Conservation (phyloP, 192 early-diverging fungal genomes). For the Coemansia sp. region DNA sequence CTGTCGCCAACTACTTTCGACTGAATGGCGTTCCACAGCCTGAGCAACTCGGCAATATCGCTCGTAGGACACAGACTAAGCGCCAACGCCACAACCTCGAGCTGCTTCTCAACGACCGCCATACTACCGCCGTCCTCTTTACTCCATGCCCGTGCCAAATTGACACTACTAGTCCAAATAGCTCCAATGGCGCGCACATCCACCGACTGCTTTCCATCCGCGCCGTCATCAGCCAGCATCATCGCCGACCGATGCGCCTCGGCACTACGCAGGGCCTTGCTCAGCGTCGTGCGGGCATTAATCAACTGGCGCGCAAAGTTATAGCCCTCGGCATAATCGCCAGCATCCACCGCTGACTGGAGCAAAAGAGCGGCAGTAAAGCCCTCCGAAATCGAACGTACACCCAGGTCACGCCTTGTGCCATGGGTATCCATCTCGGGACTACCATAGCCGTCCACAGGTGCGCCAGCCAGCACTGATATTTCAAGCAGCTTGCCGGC, state of each 20-base stretch:
- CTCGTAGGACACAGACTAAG: slow-evolving; percentile 34
- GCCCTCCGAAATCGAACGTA: slow-evolving; percentile 20
- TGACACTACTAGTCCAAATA: slow-evolving; percentile 19
- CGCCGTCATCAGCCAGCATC: slow-evolving; percentile 7
- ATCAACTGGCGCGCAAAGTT: slow-evolving; percentile 31
- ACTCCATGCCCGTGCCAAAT: slow-evolving; percentile 10
- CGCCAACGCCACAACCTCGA: slow-evolving; percentile 30
- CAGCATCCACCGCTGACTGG: slow-evolving; percentile 13
- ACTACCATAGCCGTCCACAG: background rate
- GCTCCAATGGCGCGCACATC: slow-evolving; percentile 33
- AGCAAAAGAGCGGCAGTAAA: slow-evolving; percentile 28
- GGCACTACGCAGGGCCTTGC: background rate
- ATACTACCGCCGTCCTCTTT: background rate
- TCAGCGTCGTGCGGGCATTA: slow-evolving; percentile 17
- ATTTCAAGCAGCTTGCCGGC: slow-evolving; percentile 7
- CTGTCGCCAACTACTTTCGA: background rate
- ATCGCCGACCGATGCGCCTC: slow-evolving; percentile 19
- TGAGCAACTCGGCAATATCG: slow-evolving; percentile 29
- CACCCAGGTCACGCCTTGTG: slow-evolving; percentile 20
- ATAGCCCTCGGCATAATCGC: slow-evolving; percentile 16
- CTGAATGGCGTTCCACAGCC: slow-evolving; percentile 19
- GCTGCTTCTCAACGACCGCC: slow-evolving; percentile 4
- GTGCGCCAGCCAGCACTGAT: background rate
- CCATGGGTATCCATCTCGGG: slow-evolving; percentile 1
- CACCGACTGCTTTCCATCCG: slow-evolving; percentile 3